Base-by-base conservation (phyloP, 257 asterid genomes). In the Jasminum sambac region DNA sequence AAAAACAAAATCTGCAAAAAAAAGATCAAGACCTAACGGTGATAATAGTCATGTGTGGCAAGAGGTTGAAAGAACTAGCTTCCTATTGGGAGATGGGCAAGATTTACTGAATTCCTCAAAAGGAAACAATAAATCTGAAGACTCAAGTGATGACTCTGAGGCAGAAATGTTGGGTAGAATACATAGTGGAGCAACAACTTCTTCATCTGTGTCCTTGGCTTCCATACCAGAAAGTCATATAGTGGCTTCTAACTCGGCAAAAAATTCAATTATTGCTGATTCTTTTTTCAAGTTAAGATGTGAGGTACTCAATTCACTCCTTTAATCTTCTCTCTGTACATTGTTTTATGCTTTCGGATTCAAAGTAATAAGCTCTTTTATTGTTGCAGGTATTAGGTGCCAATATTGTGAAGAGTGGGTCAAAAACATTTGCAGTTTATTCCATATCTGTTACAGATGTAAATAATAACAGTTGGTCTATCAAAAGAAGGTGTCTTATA, bases 321-420 rank as follows among this genome's bases (percentile, higher is more conserved):
- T 63, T 69, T n/a, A 67, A 61, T 26, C 65, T 72, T 66, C 60
- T 79, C 34, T 74, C 37, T 41, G 38, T 40, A 64, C 70, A 69
- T 70, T 7, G 63, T 41, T 72, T 67, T 77, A 64, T 77, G 77
- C 69, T 40, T 67, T 66, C 37, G 19, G 52, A 70, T 73, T 64
- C 72, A 59, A 71, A 75, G 73, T 66, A 48, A 65, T 62, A 42
- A 64, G 26, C 46, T 59, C 55, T 19, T 80, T 67, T 72, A 38
- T 63, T 74, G 77, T 80, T 83, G 77, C 93, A 95, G 96, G 96
- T 91, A 69, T 68, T 83, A 69, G 89, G 94, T 79, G 95, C 95
- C 79, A 91, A 91, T 81, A 85, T 95, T 71, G 97, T 95, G 71
- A 95, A 87, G 86, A 85, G 98, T 85, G 99, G 98, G 63, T 86